Evolutionary conservation across 441 rosid genomes (phyloP).

Genomic region (Macaranga tanarius): DNA sequence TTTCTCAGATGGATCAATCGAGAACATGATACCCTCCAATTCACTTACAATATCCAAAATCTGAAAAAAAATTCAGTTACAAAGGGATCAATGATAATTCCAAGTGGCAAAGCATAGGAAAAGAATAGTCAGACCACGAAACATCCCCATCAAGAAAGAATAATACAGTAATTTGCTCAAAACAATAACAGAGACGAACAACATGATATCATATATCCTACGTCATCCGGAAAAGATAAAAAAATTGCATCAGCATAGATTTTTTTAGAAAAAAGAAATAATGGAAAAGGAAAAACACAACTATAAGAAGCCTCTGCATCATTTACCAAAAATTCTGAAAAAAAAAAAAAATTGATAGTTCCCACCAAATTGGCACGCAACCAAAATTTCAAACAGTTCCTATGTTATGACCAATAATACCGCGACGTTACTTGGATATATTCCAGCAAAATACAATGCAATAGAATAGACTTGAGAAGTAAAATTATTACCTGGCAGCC

Average conservation of each 20-base stretch:
- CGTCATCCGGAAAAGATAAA: not conserved
- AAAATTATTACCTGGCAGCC: constrained; percentile 66
- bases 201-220: not conserved
- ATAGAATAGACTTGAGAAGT: not conserved
- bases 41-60: constrained; percentile 79
- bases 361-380: not conserved
- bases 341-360: not conserved
- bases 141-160: constrained; percentile 2
- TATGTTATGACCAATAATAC: not conserved
- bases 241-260: not conserved
- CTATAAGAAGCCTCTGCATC: not conserved
- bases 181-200: not conserved
- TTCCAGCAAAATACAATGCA: not conserved
- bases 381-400: not conserved
- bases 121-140: not conserved
- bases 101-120: constrained; percentile 12
- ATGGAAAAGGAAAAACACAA: not conserved
- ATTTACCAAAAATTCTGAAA: not conserved
- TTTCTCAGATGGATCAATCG: constrained; percentile 75
- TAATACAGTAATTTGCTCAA: not conserved
- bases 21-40: constrained; percentile 60
- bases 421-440: not conserved
- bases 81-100: constrained; percentile 21
- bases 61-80: constrained; percentile 40
- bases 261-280: not conserved